Conservation (phyloP, 2,329 filamentous ascomycete genomes). For the Alternaria tenuissima region DNA sequence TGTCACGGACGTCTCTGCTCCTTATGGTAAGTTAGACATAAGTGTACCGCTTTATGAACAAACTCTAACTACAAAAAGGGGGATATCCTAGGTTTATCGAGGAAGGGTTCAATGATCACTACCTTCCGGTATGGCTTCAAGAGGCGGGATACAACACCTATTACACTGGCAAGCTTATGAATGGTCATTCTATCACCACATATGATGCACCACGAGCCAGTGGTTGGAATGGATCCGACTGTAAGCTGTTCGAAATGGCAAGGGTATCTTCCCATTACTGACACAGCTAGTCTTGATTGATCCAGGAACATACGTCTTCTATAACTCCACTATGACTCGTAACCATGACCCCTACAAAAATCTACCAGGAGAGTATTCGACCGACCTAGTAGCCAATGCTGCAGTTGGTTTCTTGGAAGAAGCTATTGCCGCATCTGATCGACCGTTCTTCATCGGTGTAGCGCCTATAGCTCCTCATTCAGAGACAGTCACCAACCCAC, state of each 20-base stretch:
- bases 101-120: constrained; percentile 71
- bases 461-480: constrained; percentile 72
- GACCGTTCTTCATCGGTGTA: constrained; percentile 73
- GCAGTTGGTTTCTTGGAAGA: constrained; percentile 69
- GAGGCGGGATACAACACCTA: constrained; percentile 73
- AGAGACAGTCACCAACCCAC: constrained; percentile 25
- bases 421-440: constrained; percentile 58
- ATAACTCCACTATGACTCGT: constrained; percentile 70
- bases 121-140: constrained; percentile 76
- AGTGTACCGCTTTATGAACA: background rate
- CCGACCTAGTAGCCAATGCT: constrained; percentile 68
- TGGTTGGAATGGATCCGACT: constrained; percentile 66
- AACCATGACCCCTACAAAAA: constrained; percentile 65
- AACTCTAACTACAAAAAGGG: constrained; percentile 39
- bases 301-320: constrained; percentile 73
- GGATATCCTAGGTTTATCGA: constrained; percentile 72
- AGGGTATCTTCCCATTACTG: background rate
- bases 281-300: constrained; percentile 59
- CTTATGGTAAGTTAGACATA: constrained; percentile 56
- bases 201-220: constrained; percentile 66
- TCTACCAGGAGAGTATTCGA: constrained; percentile 64
- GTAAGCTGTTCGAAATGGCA: constrained; percentile 26
- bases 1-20: constrained; percentile 66
- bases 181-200: constrained; percentile 67
- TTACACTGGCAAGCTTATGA: constrained; percentile 78